These are phyloP conservation scores for Cladophialophora psammophila DNA, from an alignment of 2,329 filamentous ascomycete genomes.

Conservation along the genomic window DNA sequence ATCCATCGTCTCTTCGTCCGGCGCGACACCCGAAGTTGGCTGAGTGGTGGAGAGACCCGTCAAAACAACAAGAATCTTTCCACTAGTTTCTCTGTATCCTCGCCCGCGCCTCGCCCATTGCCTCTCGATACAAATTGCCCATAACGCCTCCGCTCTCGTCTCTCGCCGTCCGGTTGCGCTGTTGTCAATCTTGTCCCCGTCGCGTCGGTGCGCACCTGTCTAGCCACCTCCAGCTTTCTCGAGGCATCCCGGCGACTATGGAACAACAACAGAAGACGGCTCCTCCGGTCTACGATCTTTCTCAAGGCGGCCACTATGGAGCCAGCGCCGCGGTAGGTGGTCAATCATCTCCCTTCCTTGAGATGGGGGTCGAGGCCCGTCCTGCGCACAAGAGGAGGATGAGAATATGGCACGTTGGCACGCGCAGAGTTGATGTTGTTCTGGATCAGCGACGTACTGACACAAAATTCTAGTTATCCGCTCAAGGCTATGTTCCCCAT, in stretches of 20 bases:
- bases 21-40: constrained; percentile 3
- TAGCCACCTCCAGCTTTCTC: not conserved
- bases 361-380: not conserved
- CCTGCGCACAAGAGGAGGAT: not conserved
- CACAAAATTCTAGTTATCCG: constrained; percentile 70
- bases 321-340: constrained; percentile 27
- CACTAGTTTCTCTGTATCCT: not conserved
- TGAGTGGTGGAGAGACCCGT: not conserved
- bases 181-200: not conserved
- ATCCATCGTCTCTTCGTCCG: not conserved
- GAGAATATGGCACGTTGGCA: not conserved
- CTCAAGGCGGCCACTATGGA: constrained; percentile 26
- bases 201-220: not conserved
- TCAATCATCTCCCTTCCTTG: not conserved
- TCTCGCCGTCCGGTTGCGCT: not conserved
- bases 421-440: not conserved
- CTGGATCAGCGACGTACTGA: constrained; percentile 47
- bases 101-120: not conserved
- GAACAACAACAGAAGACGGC: constrained; percentile 19
- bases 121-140: not conserved
- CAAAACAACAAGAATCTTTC: not conserved
- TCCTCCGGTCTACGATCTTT: constrained; percentile 21
- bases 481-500: constrained; percentile 85
- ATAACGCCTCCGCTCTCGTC: not conserved
- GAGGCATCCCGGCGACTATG: constrained; percentile 1